Conservation (phyloP, 192 early-diverging fungal species). For the Helicostylum pulchrum region DNA sequence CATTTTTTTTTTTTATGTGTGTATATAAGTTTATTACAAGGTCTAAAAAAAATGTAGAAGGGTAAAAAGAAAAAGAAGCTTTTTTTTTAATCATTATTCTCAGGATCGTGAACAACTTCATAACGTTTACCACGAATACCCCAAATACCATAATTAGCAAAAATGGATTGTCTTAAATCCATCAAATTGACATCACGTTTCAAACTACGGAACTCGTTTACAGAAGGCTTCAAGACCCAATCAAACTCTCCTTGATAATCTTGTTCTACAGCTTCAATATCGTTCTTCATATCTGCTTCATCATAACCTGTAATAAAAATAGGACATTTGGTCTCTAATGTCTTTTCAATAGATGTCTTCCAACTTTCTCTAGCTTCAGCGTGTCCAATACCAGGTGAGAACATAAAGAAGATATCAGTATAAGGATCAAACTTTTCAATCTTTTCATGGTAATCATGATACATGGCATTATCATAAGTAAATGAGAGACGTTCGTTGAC, state of each 20-base stretch:
- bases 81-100: slow-evolving; percentile 18
- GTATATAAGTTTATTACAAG: not conserved
- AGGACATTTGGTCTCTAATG: slow-evolving; percentile 74
- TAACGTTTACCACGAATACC: slow-evolving; percentile 77
- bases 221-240: slow-evolving; percentile 67
- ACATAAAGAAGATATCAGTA: slow-evolving; percentile 74
- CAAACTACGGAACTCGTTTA: slow-evolving; percentile 65
- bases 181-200: slow-evolving; percentile 71
- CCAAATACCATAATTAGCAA: slow-evolving; percentile 79
- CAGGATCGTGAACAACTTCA: slow-evolving; percentile 53
- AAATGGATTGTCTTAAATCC: slow-evolving; percentile 67
- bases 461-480: slow-evolving; percentile 63
- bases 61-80: not conserved
- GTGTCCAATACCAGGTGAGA: slow-evolving; percentile 73
- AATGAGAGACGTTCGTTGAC: slow-evolving; percentile 63
- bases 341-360: slow-evolving; percentile 61
- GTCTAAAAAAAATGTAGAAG: not conserved
- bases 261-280: slow-evolving; percentile 56
- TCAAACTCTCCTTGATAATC: slow-evolving; percentile 60
- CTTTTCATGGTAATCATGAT: slow-evolving; percentile 58
- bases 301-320: slow-evolving; percentile 79
- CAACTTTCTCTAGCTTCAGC: slow-evolving; percentile 56
- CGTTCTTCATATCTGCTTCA: slow-evolving; percentile 58
- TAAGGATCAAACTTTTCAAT: slow-evolving; percentile 73
- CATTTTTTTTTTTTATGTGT: not conserved